Evolutionary conservation across 192 early-diverging fungal species (phyloP).

Genomic region (Rhizophagus prolifer): DNA sequence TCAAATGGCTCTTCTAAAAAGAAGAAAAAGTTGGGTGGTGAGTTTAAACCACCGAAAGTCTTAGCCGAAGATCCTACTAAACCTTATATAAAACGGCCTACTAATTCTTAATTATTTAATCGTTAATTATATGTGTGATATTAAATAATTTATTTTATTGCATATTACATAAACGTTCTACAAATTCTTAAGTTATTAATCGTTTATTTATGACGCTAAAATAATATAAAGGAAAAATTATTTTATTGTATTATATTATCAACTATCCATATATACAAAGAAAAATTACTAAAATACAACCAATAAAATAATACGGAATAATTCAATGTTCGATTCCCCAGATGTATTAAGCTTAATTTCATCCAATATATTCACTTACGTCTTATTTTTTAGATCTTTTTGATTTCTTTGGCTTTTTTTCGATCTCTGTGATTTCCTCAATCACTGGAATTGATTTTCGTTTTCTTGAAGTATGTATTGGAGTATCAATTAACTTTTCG

Average conservation of each 20-base stretch:
- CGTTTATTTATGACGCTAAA: too few species aligned
- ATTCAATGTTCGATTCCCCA: too few species aligned
- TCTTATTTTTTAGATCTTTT: background rate
- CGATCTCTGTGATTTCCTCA: background rate
- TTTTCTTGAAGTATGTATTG: background rate
- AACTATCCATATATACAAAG: too few species aligned
- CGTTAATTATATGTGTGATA: background rate
- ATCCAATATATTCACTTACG: background rate
- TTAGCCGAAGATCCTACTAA: slow-evolving; percentile 38
- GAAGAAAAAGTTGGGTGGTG: slow-evolving; percentile 45
- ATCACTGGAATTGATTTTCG: background rate
- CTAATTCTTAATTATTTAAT: slow-evolving; percentile 30
- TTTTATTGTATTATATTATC: too few species aligned
- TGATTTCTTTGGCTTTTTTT: background rate
- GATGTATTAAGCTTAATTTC: too few species aligned
- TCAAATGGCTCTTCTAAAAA: slow-evolving; percentile 44
- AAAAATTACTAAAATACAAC: too few species aligned
- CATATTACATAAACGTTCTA: too few species aligned
- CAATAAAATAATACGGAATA: too few species aligned
- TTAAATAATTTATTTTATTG: too few species aligned
- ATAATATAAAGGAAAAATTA: too few species aligned
- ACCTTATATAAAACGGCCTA: slow-evolving; percentile 40
- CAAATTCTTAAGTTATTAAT: too few species aligned
- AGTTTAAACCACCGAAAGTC: slow-evolving; percentile 41
- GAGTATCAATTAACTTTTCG: background rate